A percentile compares a stretch with the other conserved stretches of the same genome.
phyloP scores from a whole-genome alignment of 1,139 yeast genomes.

The Groenewaldozyma sp. region DNA sequence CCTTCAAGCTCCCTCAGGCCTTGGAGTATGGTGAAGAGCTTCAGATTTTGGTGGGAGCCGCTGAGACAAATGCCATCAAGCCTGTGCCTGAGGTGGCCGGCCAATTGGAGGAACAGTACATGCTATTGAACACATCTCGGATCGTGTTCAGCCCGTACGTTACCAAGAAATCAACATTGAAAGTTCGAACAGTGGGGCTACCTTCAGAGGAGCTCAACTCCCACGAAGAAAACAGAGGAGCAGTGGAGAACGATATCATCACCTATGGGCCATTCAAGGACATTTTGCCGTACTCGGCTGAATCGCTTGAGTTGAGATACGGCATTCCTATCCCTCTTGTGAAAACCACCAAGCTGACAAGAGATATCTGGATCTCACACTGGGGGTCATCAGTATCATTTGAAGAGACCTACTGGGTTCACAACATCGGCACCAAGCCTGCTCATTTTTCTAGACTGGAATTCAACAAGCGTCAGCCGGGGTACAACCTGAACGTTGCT shows the following conservation, averaged over 20 bases:
- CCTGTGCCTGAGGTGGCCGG: slow-evolving; percentile 60
- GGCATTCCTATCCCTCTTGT: slow-evolving; percentile 61
- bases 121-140: slow-evolving; percentile 48
- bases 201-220: slow-evolving; percentile 17
- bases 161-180: slow-evolving; percentile 44
- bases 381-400: slow-evolving; percentile 56
- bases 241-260: slow-evolving; percentile 34
- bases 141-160: slow-evolving; percentile 55
- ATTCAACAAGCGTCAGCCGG: slow-evolving; percentile 43
- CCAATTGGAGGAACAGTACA: slow-evolving; percentile 53
- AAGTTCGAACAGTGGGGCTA: slow-evolving; percentile 27
- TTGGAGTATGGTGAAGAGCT: slow-evolving; percentile 51
- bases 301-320: slow-evolving; percentile 49
- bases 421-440: slow-evolving; percentile 66
- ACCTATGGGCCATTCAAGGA: slow-evolving; percentile 49
- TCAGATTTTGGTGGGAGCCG: slow-evolving; percentile 44
- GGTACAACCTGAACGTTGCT: slow-evolving; percentile 26
- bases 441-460: slow-evolving; percentile 67
- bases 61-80: slow-evolving; percentile 39
- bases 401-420: slow-evolving; percentile 79
- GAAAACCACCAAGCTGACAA: slow-evolving; percentile 48
- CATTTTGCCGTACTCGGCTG: slow-evolving; percentile 40
- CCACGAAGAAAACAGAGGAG: slow-evolving; percentile 14
- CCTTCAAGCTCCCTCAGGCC: slow-evolving; percentile 51
- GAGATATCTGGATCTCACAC: slow-evolving; percentile 80